A percentile compares a stretch with the other conserved stretches of the same genome.
These are phyloP conservation scores for Isabelozyma heimii DNA, from an alignment of 805 yeast genomes.

Conservation along the genomic window DNA sequence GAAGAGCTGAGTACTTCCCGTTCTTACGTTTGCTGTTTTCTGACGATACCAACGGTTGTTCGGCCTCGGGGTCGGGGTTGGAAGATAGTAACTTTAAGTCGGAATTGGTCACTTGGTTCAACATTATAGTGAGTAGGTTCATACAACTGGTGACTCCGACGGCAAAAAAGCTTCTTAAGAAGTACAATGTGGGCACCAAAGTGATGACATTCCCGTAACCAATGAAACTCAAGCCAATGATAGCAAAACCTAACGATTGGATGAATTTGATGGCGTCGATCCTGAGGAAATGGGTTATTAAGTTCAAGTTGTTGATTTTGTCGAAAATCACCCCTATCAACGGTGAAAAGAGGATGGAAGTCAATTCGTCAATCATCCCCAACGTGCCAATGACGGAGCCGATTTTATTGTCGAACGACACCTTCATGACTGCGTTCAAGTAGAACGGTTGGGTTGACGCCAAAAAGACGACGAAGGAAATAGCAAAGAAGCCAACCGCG, in stretches of 20 bases:
- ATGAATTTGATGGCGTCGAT: conserved; percentile 54
- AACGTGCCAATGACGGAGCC: conserved; percentile 34
- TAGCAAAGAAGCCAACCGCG: conserved; percentile 35
- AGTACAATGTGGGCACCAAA: conserved; percentile 47
- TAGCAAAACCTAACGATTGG: conserved; percentile 45
- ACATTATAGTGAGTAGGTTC: conserved; percentile 59
- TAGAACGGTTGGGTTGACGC: conserved; percentile 41
- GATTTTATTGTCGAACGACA: conserved; percentile 19
- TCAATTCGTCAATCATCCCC: conserved; percentile 57
- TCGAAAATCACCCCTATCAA: conserved; percentile 64
- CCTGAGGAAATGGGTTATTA: conserved; percentile 1
- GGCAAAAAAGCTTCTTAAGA: conserved; percentile 57
- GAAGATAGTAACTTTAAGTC: conserved; percentile 28
- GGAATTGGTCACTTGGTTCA: conserved; percentile 52
- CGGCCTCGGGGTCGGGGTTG: conserved; percentile 4
- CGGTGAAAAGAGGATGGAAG: conserved; percentile 54
- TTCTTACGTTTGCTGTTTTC: conserved; percentile 10
- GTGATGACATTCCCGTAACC: conserved; percentile 43
- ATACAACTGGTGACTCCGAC: conserved; percentile 55
- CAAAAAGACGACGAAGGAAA: conserved; percentile 37
- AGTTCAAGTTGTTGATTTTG: conserved; percentile 30
- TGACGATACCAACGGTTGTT: neutral
- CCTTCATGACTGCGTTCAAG: conserved; percentile 28
- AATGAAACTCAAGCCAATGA: conserved; percentile 45
- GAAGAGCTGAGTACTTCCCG: conserved; percentile 58